These are phyloP conservation scores for Aegilops bicornis DNA, from an alignment of 176 grass and related monocot species.

Conservation along the genomic window DNA sequence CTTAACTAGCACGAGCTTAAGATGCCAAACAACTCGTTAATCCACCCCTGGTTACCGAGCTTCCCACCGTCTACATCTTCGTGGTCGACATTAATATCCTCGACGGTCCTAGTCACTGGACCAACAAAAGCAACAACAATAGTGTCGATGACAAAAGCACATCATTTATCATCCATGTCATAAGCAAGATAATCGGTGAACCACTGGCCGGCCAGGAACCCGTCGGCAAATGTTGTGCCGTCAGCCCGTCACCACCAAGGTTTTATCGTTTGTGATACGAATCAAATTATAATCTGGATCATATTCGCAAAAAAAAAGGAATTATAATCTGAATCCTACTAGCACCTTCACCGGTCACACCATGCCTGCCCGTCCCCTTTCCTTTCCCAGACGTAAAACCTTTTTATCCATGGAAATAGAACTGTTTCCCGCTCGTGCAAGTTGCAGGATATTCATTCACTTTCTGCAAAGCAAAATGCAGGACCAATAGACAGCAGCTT, in stretches of 20 bases:
- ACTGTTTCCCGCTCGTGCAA: neutral
- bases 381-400: neutral
- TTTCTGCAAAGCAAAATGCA: neutral
- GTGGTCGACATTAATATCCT: no score
- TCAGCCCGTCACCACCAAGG: no score
- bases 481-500: neutral
- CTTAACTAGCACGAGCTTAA: no score
- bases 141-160: no score
- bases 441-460: conserved; percentile 16
- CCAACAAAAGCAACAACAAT: no score
- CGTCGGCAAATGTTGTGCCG: neutral
- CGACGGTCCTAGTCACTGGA: no score
- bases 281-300: no score
- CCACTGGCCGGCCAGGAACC: neutral
- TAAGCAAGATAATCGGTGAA: neutral
- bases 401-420: neutral
- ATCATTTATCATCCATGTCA: neutral
- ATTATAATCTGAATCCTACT: neutral
- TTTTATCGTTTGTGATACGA: neutral
- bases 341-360: neutral
- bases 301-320: no score
- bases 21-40: no score
- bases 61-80: no score
- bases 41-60: no score
- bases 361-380: neutral